Evolutionary conservation across 345 rosid genomes (phyloP).

Genomic region (Odontarrhena argentea): DNA sequence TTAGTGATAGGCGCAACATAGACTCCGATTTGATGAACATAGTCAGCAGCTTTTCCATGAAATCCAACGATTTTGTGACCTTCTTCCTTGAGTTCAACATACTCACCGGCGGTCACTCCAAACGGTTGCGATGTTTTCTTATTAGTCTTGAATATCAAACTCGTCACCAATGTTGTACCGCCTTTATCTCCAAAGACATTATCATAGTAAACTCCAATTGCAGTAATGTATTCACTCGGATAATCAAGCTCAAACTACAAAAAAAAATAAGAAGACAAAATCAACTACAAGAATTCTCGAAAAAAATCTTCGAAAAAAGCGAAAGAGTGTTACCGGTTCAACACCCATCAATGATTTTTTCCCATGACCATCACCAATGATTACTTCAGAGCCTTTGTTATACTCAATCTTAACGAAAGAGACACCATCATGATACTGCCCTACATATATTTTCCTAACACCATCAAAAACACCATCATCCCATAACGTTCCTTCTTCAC

Average conservation of each 20-base stretch:
- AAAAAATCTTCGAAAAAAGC: too few species aligned
- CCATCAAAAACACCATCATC: conserved; percentile 13
- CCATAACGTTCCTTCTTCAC: not conserved
- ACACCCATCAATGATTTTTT: conserved; percentile 13
- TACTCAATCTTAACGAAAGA: conserved; percentile 25
- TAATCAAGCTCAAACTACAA: conserved; percentile 24
- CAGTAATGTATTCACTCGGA: conserved; percentile 26
- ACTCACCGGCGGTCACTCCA: conserved; percentile 6
- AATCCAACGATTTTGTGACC: conserved; percentile 33
- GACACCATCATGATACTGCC: too few species aligned
- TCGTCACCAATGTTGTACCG: not conserved
- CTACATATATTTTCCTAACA: not conserved
- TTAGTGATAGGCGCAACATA: conserved; percentile 13
- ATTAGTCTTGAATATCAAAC: conserved; percentile 30
- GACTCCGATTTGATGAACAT: conserved; percentile 30
- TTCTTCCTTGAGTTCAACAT: conserved; percentile 15
- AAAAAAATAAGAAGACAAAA: not conserved
- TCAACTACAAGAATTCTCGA: too few species aligned
- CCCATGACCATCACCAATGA: conserved; percentile 18
- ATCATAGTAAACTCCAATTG: conserved; percentile 25
- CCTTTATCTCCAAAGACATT: conserved; percentile 8
- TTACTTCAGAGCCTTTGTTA: conserved; percentile 12
- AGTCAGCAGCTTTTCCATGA: conserved; percentile 28
- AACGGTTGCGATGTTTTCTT: conserved; percentile 26
- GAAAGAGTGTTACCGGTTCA: conserved; percentile 1